These are phyloP conservation scores for Aspergillus egyptiacus DNA, from an alignment of 495 filamentous ascomycete species.

Conservation along the genomic window DNA sequence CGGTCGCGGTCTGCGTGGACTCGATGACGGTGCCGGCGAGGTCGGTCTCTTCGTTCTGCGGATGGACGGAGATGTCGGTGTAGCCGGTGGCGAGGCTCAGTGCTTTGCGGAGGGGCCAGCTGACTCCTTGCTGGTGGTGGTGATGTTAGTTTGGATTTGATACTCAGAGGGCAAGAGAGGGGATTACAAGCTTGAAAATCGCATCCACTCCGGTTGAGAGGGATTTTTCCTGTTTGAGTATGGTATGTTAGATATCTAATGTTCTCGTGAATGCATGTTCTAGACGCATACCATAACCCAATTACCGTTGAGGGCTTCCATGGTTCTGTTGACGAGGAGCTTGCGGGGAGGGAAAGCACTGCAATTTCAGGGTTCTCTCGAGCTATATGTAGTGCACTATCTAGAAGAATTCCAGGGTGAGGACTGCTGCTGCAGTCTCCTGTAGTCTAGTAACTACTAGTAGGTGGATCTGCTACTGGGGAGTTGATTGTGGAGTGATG, in stretches of 20 bases:
- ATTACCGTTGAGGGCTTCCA: background rate
- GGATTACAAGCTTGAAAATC: background rate
- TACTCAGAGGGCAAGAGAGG: background rate
- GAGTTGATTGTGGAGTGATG: too few relatives aligned
- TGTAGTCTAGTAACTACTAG: too few relatives aligned
- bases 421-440: too few relatives aligned
- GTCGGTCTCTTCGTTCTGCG: background rate
- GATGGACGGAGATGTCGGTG: background rate
- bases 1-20: background rate
- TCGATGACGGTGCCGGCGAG: background rate
- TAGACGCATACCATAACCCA: background rate
- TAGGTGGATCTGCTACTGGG: too few relatives aligned
- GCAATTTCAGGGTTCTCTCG: too few relatives aligned
- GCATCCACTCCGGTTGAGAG: background rate
- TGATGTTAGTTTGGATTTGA: background rate
- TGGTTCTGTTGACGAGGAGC: too few relatives aligned
- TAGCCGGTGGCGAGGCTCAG: background rate
- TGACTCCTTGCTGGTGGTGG: background rate
- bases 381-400: too few relatives aligned
- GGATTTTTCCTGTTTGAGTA: background rate
- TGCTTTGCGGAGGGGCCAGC: conserved; percentile 1
- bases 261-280: background rate
- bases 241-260: background rate
- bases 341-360: too few relatives aligned
- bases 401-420: too few relatives aligned